Percentiles rank a stretch among this genome's conserved stretches.
Evolutionary conservation across 2,329 filamentous ascomycete species (phyloP).

Genomic region (Juglanconis sp.): DNA sequence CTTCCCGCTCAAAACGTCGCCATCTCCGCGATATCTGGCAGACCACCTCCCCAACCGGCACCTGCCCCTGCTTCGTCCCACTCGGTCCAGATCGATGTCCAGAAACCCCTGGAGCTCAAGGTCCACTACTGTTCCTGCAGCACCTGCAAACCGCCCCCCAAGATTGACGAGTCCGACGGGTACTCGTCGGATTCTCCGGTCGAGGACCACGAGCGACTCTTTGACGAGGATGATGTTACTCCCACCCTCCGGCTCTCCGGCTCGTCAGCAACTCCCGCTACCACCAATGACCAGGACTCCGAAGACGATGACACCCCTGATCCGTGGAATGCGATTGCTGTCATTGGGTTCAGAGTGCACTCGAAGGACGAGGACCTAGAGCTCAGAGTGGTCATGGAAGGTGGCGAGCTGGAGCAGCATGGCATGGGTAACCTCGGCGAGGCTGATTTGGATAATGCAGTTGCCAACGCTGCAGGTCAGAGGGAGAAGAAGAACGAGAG

Average conservation of each 20-base stretch:
- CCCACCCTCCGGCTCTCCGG: constrained; percentile 45
- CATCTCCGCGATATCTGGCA: constrained; percentile 20
- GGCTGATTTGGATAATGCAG: constrained; percentile 54
- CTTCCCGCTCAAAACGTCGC: constrained; percentile 21
- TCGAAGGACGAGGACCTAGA: constrained; percentile 52
- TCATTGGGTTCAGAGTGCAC: constrained; percentile 60
- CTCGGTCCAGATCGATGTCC: not conserved
- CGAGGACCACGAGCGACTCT: constrained; percentile 57
- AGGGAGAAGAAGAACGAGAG: constrained; percentile 25
- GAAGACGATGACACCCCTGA: constrained; percentile 54
- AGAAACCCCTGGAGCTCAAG: constrained; percentile 11
- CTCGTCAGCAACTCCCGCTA: constrained; percentile 29
- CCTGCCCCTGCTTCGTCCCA: not conserved
- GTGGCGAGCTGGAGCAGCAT: constrained; percentile 49
- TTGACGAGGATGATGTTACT: constrained; percentile 56
- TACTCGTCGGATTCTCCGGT: constrained; percentile 60
- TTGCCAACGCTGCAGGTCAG: constrained; percentile 51
- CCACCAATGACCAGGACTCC: constrained; percentile 41
- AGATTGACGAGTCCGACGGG: constrained; percentile 42
- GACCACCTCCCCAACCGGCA: constrained; percentile 18
- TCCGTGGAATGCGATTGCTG: constrained; percentile 62
- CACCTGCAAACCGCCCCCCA: constrained; percentile 9
- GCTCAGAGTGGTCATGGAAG: constrained; percentile 54
- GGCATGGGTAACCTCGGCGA: constrained; percentile 57
- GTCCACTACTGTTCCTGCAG: constrained; percentile 1